Base-by-base conservation (phyloP, 2,329 filamentous ascomycete genomes). In the Penicillium sp. region DNA sequence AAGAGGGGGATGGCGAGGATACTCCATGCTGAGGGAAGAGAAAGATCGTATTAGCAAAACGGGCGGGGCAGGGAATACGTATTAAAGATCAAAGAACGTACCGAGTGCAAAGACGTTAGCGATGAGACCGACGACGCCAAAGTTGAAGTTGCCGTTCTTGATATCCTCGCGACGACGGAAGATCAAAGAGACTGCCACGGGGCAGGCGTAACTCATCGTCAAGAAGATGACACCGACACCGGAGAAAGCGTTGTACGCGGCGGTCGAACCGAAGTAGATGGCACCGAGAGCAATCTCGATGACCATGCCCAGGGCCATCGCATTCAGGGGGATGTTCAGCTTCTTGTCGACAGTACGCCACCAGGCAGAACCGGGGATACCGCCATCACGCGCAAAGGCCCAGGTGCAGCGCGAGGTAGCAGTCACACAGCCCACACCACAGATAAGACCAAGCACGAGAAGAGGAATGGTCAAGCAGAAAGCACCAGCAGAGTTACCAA, bases 211-310 rank as follows among this genome's bases (percentile, higher is more conserved):
- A 55, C 87, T 85, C 42, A 87, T 80, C 0, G 89, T 91, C 1
- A 93, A 83, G 66, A 89, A 92, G 72, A 93, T 92, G 11, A 90
- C 92, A 2, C 89, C 90, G 0, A 92, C 89, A 48, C 89, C 89
- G 0, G 89, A 92, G 74, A 93, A 93, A n/a, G 86, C 87, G 78
- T 89, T 89, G 80, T 93, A 93, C 0, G 90, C 90, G 0, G 89
- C 88, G 0, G 85, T 84, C 1, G 87, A 90, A n/a, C 90, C 90
- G 65, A 93, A 91, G 79, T 91, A 93, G 73, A 93, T 92, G 60
- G 89, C 82, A 0, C 89, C 90, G 0, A 93, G 83, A 19, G 91
- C 76, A 66, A 87, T 89, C 73, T 91, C 88, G 52, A 93, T 84
- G 0, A 82, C 71, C 0, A 89, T 89, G 0, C 88, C 89, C 2